Percentiles rank a stretch among this genome's conserved stretches.
Evolutionary conservation across 2,329 filamentous ascomycete genomes (phyloP).

Genomic region (Colletotrichum agaves): DNA sequence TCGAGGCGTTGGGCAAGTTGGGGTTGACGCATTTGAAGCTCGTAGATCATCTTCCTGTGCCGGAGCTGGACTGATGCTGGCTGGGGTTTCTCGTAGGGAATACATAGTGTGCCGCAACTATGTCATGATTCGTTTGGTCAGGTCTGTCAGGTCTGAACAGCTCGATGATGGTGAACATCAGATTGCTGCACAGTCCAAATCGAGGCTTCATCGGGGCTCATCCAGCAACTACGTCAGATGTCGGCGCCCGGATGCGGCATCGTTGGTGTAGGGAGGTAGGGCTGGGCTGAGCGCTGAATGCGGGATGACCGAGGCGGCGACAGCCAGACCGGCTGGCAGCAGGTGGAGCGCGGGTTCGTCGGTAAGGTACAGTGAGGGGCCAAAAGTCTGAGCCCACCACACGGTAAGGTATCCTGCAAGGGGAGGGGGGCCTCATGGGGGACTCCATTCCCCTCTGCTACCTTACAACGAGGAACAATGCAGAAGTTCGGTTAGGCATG

Average conservation of each 20-base stretch:
- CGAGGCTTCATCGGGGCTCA: constrained; percentile 1
- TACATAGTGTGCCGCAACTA: neutral
- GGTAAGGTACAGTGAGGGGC: too few relatives aligned
- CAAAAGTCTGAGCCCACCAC: too few relatives aligned
- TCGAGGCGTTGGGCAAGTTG: constrained; percentile 72
- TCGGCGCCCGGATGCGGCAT: constrained; percentile 17
- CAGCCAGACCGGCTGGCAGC: neutral
- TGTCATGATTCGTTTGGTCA: constrained; percentile 7
- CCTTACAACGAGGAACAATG: constrained; percentile 4
- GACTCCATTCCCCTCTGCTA: too few relatives aligned
- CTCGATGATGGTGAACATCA: neutral
- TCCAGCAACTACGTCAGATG: neutral
- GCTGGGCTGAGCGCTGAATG: constrained; percentile 17
- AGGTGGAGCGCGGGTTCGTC: constrained; percentile 10
- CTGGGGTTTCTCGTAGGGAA: neutral
- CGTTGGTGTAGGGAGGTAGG: neutral
- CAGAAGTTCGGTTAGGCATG: neutral
- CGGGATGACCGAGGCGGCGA: neutral
- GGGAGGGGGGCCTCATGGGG: too few relatives aligned
- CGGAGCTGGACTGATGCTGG: constrained; percentile 62
- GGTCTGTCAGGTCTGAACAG: neutral
- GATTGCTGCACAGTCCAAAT: constrained; percentile 6
- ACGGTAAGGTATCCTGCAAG: too few relatives aligned
- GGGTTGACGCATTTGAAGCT: constrained; percentile 75
- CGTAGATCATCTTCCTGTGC: constrained; percentile 80